Evolutionary conservation across 1,284 basidiomycete genomes (phyloP).

Genomic region (Ceratobasidium sp.): DNA sequence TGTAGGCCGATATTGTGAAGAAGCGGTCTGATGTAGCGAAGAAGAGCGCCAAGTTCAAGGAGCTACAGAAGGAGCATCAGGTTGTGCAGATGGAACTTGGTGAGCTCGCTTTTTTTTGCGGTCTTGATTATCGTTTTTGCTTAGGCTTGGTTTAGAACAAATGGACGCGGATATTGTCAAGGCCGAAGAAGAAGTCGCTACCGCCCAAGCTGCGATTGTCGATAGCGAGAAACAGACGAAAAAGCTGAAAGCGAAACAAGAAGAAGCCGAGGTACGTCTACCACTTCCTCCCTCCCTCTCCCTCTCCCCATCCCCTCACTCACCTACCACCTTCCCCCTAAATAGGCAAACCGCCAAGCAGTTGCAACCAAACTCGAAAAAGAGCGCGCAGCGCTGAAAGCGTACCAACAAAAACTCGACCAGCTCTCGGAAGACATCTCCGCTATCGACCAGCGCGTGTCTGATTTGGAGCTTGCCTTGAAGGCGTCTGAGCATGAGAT

Average conservation of each 20-base stretch:
- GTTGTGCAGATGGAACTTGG: conserved; percentile 89
- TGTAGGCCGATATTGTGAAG: conserved; percentile 80
- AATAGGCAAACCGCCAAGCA: conserved; percentile 59
- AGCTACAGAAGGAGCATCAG: conserved; percentile 89
- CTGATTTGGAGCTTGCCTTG: conserved; percentile 77
- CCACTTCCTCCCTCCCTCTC: background rate
- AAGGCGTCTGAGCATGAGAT: conserved; percentile 70
- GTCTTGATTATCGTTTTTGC: conserved; percentile 52
- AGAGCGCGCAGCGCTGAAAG: conserved; percentile 86
- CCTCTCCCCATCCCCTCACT: background rate
- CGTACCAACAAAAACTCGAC: conserved; percentile 89
- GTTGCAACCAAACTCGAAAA: conserved; percentile 82
- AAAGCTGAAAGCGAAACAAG: conserved; percentile 69
- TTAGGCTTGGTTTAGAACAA: conserved; percentile 71
- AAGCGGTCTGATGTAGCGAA: conserved; percentile 87
- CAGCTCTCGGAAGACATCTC: conserved; percentile 86
- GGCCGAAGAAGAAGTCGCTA: conserved; percentile 70
- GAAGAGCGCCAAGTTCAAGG: conserved; percentile 84
- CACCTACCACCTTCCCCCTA: no score
- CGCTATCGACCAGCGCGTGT: conserved; percentile 80
- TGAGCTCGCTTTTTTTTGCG: conserved; percentile 59
- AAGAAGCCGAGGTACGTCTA: conserved; percentile 67
- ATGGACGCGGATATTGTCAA: conserved; percentile 80
- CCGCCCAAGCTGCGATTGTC: conserved; percentile 70
- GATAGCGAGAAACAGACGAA: conserved; percentile 75